Evolutionary conservation across 371 early-diverging fungal species (phyloP).

Genomic region (Mortierella sp.): DNA sequence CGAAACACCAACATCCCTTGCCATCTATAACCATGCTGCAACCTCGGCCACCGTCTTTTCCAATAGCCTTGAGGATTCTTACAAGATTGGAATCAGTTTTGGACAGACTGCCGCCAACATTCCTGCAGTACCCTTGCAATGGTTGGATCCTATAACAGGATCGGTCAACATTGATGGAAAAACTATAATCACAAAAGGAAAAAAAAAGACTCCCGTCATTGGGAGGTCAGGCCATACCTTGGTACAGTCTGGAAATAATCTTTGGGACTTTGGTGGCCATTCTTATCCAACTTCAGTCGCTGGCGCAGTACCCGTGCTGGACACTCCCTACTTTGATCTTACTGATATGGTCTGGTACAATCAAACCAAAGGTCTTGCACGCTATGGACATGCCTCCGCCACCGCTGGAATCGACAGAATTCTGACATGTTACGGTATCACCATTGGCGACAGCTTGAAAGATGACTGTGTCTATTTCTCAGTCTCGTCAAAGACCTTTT

Average conservation of each 20-base stretch:
- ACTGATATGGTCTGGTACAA: constrained; percentile 14
- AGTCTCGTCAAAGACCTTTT: constrained; percentile 7
- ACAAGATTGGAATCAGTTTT: constrained; percentile 33
- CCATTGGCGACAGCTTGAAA: background rate
- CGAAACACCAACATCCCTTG: constrained; percentile 1
- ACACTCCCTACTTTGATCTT: constrained; percentile 29
- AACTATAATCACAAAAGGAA: background rate
- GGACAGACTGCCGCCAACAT: constrained; percentile 6
- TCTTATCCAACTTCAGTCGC: background rate
- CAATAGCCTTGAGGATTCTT: background rate
- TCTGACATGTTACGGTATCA: constrained; percentile 36
- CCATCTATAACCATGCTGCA: constrained; percentile 33
- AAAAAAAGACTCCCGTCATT: background rate
- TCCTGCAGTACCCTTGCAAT: constrained; percentile 13
- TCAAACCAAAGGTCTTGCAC: constrained; percentile 14
- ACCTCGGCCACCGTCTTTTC: background rate
- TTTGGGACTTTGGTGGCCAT: constrained; percentile 37
- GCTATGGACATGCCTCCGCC: constrained; percentile 42
- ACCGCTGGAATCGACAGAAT: constrained; percentile 16
- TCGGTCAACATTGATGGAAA: background rate
- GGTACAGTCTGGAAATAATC: constrained; percentile 28
- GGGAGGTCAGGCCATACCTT: constrained; percentile 20
- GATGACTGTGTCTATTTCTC: constrained; percentile 29
- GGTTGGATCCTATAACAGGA: constrained; percentile 30
- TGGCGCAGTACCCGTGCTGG: background rate